These are phyloP conservation scores for Ramalina peruviana DNA, from an alignment of 495 filamentous ascomycete genomes.

Conservation along the genomic window DNA sequence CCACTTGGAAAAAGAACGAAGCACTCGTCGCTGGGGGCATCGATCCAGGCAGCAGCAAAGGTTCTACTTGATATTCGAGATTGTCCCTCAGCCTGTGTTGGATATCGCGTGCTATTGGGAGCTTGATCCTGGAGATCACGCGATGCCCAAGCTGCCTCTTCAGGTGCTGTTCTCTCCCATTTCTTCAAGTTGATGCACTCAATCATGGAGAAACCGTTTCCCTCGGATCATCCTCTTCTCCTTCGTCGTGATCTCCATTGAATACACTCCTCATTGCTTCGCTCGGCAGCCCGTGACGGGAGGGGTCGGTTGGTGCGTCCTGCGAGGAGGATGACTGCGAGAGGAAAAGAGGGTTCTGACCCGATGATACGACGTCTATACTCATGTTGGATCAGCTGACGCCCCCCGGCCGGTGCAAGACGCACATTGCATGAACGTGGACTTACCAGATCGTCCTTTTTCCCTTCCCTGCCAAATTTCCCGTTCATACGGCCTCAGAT, in stretches of 20 bases:
- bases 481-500: conserved; percentile 49
- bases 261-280: not conserved
- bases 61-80: too few species aligned
- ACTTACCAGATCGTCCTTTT: conserved; percentile 34
- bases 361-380: conserved; percentile 8
- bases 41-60: too few species aligned
- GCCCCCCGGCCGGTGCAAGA: not conserved
- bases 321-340: not conserved
- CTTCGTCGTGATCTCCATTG: not conserved
- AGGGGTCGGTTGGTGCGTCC: not conserved
- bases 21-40: too few species aligned
- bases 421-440: not conserved
- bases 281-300: conserved; percentile 7
- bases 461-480: conserved; percentile 51
- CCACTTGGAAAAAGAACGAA: too few species aligned
- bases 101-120: too few species aligned
- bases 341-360: conserved; percentile 1
- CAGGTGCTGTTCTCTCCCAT: too few species aligned
- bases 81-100: too few species aligned
- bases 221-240: not conserved
- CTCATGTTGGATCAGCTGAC: not conserved
- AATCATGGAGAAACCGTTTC: too few species aligned
- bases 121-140: too few species aligned
- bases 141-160: too few species aligned
- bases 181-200: too few species aligned